A percentile compares a stretch with the other conserved stretches of the same genome.
These are phyloP conservation scores for Mycena polygramma DNA, from an alignment of 768 basidiomycete species.

Conservation along the genomic window DNA sequence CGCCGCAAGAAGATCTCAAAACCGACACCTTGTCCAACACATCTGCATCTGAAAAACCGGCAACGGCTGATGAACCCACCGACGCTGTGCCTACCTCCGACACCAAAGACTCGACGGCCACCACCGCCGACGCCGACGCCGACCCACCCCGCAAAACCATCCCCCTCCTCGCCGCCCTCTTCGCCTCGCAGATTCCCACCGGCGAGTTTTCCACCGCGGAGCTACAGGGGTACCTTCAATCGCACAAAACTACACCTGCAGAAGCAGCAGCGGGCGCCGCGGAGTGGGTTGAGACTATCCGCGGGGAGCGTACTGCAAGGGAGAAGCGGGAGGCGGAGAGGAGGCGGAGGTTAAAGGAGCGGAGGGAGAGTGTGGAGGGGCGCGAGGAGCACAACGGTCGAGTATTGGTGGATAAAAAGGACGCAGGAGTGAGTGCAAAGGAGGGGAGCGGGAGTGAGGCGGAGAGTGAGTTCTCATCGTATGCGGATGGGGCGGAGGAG, in stretches of 20 bases:
- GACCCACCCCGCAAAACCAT: conserved; percentile 28
- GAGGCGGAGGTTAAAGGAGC: neutral
- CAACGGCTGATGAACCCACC: too few relatives aligned
- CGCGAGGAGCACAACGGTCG: too few relatives aligned
- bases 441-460: neutral
- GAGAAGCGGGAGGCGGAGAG: conserved; percentile 49
- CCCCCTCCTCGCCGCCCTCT: conserved; percentile 53
- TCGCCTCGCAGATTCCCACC: conserved; percentile 58
- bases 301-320: conserved; percentile 49
- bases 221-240: conserved; percentile 70
- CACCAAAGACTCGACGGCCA: neutral
- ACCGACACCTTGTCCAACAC: too few relatives aligned
- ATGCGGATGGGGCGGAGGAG: conserved; percentile 18
- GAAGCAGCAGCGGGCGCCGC: conserved; percentile 49
- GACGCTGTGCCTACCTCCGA: too few relatives aligned
- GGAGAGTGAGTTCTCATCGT: conserved; percentile 19
- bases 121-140: too few relatives aligned
- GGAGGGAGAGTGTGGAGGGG: neutral
- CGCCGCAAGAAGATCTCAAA: too few relatives aligned
- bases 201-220: conserved; percentile 70
- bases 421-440: neutral
- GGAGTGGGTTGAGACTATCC: conserved; percentile 60
- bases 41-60: too few relatives aligned
- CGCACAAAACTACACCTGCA: conserved; percentile 55
- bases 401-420: too few relatives aligned